Conservation (phyloP, 2,329 filamentous ascomycete genomes). For the Pestalotiopsis fici region DNA sequence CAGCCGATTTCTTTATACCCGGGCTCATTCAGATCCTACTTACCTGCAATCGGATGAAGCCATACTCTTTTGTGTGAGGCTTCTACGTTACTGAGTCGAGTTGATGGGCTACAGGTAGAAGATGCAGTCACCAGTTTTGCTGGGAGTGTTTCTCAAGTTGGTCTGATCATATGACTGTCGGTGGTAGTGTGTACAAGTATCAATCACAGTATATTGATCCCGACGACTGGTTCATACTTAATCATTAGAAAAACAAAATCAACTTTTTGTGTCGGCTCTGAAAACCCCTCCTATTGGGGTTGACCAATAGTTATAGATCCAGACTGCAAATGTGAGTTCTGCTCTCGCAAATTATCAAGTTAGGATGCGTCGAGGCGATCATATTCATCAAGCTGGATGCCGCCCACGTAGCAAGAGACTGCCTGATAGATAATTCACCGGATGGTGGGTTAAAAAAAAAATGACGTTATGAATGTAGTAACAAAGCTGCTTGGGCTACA, state of each 20-base stretch:
- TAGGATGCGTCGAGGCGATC: not conserved
- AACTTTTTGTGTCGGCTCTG: not conserved
- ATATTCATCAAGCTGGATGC: not conserved
- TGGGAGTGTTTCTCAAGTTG: constrained; percentile 10
- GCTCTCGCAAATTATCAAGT: not conserved
- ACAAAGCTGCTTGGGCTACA: not conserved
- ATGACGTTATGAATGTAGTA: not conserved
- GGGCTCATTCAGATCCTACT: not conserved
- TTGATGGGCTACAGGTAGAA: not conserved
- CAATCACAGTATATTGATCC: not conserved
- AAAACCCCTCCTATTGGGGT: too few species aligned
- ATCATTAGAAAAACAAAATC: not conserved
- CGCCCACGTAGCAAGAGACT: not conserved
- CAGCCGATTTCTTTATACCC: not conserved
- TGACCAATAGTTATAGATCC: not conserved
- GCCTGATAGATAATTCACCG: not conserved
- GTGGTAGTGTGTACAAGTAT: not conserved
- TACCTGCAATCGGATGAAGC: not conserved
- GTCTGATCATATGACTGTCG: not conserved
- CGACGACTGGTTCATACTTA: not conserved
- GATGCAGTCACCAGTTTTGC: constrained; percentile 16
- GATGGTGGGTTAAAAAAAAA: not conserved
- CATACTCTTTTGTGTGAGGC: not conserved
- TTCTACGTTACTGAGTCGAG: not conserved
- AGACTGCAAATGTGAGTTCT: not conserved